A percentile compares a stretch with the other conserved stretches of the same genome.
Evolutionary conservation across 768 basidiomycete genomes (phyloP).

Genomic region (Chalciporus piperatus): DNA sequence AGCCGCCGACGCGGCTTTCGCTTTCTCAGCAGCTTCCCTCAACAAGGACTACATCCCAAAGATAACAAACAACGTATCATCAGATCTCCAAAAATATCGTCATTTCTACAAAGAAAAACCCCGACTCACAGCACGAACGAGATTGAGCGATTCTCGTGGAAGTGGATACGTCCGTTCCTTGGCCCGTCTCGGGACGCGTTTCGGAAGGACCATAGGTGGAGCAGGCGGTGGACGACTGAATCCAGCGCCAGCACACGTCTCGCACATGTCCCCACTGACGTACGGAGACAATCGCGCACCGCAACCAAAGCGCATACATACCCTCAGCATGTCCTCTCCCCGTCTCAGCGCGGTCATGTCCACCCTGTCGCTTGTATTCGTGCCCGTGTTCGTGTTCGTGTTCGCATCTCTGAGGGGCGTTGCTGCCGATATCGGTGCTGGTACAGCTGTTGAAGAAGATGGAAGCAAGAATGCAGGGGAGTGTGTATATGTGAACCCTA

Average conservation of each 20-base stretch:
- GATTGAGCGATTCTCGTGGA: neutral
- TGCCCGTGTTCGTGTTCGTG: neutral
- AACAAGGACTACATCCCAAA: neutral
- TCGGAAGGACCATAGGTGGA: neutral
- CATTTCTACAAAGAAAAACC: no score
- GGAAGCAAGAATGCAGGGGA: neutral
- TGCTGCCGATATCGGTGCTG: neutral
- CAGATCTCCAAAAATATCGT: no score
- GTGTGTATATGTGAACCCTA: no score
- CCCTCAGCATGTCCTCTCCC: neutral
- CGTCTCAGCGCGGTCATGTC: no score
- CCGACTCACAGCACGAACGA: neutral
- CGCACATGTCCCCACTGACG: constrained; percentile 7
- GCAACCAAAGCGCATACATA: constrained; percentile 23
- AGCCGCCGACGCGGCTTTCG: neutral
- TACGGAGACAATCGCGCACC: constrained; percentile 5
- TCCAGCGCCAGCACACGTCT: constrained; percentile 10
- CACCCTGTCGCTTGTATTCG: neutral
- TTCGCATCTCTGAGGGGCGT: neutral
- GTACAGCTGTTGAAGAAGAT: neutral
- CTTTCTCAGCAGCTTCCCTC: neutral
- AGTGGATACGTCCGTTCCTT: neutral
- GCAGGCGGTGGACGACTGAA: constrained; percentile 1
- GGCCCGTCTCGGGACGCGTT: neutral
- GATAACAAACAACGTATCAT: no score